phyloP scores from a whole-genome alignment of 345 rosid genomes.

The Gossypium sturtianum region DNA sequence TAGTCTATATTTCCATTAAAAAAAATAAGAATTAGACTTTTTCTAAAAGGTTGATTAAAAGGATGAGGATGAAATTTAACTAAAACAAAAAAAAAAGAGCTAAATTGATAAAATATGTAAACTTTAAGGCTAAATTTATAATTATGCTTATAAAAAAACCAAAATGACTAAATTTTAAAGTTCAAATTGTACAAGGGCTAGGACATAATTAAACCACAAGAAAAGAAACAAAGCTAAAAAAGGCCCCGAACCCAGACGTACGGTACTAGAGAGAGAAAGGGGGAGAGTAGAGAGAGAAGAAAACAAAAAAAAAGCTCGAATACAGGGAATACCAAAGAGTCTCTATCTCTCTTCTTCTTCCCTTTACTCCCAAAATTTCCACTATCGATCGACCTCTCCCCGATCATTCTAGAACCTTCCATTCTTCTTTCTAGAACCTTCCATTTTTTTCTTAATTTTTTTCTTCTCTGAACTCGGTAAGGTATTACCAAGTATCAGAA shows the following conservation, averaged over 20 bases:
- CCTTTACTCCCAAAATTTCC: neutral
- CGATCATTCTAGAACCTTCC: slow-evolving; percentile 17
- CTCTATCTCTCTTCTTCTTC: neutral
- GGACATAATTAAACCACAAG: no score
- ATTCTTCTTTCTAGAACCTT: slow-evolving; percentile 10
- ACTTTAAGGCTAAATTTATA: no score
- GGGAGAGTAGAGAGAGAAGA: slow-evolving; percentile 19
- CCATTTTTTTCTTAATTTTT: neutral
- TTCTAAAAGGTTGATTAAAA: no score
- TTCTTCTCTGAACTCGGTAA: slow-evolving; percentile 17
- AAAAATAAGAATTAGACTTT: no score
- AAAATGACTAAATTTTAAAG: no score
- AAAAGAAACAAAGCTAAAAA: neutral
- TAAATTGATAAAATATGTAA: no score
- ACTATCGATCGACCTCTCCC: slow-evolving; percentile 19
- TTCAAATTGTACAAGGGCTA: no score
- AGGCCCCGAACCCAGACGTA: slow-evolving; percentile 25
- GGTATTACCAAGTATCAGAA: slow-evolving; percentile 30
- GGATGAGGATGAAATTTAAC: no score
- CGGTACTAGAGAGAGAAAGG: slow-evolving; percentile 21
- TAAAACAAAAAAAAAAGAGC: no score
- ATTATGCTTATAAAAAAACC: no score
- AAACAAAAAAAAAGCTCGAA: slow-evolving; percentile 17
- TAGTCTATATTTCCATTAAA: no score
- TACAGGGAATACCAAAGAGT: slow-evolving; percentile 20